These are phyloP conservation scores for Fusarium sp. DNA, from an alignment of 2,329 filamentous ascomycete species.

Conservation along the genomic window DNA sequence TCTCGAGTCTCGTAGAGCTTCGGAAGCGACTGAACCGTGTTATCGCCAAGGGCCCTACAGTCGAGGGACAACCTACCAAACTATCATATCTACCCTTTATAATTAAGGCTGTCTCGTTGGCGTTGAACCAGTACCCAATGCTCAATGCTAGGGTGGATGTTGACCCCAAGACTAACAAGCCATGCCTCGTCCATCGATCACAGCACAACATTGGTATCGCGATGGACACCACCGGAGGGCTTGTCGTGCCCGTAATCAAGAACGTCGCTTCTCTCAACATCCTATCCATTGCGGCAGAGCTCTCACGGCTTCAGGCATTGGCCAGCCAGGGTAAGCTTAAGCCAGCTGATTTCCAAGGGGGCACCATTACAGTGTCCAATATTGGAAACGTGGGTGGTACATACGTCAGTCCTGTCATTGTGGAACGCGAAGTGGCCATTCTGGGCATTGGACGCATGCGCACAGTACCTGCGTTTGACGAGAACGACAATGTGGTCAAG, in stretches of 20 bases:
- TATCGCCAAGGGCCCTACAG: conserved; percentile 56
- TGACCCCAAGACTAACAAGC: conserved; percentile 67
- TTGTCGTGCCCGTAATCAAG: conserved; percentile 91
- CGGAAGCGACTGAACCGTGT: conserved; percentile 78
- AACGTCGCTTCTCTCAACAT: conserved; percentile 83
- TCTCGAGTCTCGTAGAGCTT: conserved; percentile 77
- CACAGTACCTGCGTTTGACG: conserved; percentile 81
- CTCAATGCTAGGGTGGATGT: conserved; percentile 87
- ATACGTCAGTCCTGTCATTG: conserved; percentile 90
- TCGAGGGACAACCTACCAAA: conserved; percentile 66
- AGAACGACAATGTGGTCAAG: conserved; percentile 69
- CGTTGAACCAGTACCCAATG: conserved; percentile 82
- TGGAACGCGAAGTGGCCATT: conserved; percentile 91
- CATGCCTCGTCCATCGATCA: conserved; percentile 79
- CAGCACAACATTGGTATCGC: conserved; percentile 96
- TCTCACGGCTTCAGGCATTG: conserved; percentile 76
- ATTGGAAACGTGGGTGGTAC: conserved; percentile 95
- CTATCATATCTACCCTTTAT: conserved; percentile 94
- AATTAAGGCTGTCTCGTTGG: conserved; percentile 91
- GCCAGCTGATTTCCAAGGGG: conserved; percentile 80
- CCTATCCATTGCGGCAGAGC: conserved; percentile 79
- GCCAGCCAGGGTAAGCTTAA: conserved; percentile 80
- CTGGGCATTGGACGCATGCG: conserved; percentile 86
- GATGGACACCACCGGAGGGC: conserved; percentile 89
- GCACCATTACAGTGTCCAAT: conserved; percentile 96